Conservation (phyloP, 352 stramenopile genomes). For the Phytophthora europaea region DNA sequence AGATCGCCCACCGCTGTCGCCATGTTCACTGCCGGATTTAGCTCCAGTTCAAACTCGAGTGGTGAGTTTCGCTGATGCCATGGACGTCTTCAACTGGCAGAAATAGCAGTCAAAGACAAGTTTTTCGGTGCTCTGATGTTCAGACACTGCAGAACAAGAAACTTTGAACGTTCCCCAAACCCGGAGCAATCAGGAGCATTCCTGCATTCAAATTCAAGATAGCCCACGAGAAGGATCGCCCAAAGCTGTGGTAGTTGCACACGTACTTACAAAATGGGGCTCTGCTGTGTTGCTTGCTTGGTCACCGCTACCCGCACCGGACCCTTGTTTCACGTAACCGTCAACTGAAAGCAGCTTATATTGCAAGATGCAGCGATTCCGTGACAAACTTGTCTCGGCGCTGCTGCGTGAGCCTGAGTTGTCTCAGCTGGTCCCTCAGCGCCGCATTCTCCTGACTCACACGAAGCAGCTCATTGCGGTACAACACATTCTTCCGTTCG, state of each 20-base stretch:
- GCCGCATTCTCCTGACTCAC: conserved; percentile 67
- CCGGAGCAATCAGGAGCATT: background rate
- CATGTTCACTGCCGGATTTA: conserved; percentile 12
- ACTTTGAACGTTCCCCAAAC: background rate
- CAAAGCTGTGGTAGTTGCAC: background rate
- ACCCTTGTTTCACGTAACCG: too few relatives aligned
- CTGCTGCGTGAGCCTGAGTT: conserved; percentile 24
- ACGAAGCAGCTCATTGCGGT: conserved; percentile 70
- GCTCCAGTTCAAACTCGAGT: background rate
- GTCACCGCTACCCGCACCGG: too few relatives aligned
- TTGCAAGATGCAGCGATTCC: conserved; percentile 51
- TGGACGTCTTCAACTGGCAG: background rate
- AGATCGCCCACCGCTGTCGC: conserved; percentile 9
- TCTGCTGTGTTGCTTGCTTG: background rate
- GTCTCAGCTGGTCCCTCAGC: conserved; percentile 52
- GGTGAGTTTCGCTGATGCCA: background rate
- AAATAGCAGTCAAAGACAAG: background rate
- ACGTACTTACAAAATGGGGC: background rate
- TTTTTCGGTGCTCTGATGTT: background rate
- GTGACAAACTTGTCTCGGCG: conserved; percentile 41
- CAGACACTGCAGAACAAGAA: background rate
- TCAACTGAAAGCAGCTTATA: conserved; percentile 24
- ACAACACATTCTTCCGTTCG: conserved; percentile 82
- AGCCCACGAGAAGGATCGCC: background rate
- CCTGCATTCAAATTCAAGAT: background rate